Evolutionary conservation across 306 rosid species (phyloP).

Genomic region (Mimosa bimucronata): DNA sequence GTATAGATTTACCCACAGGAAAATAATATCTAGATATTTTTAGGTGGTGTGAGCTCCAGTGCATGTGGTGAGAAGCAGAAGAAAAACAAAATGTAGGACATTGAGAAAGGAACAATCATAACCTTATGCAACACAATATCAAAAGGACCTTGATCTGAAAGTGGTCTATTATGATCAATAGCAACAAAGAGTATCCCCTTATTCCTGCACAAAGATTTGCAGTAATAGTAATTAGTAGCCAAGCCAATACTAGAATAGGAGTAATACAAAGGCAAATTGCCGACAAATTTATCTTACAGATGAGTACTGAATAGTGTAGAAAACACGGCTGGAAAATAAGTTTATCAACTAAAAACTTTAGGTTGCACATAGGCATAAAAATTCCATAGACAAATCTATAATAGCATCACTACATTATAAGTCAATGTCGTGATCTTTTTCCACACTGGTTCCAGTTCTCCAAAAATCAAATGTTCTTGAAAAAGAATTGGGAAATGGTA

Average conservation of each 20-base stretch:
- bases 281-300: neutral
- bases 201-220: conserved; percentile 56
- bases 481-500: conserved; percentile 8
- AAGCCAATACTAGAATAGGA: conserved; percentile 16
- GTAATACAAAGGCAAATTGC: neutral
- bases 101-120: conserved; percentile 12
- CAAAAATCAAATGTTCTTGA: neutral
- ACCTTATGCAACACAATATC: conserved; percentile 92
- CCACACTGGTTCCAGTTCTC: neutral
- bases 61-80: neutral
- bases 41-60: neutral
- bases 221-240: conserved; percentile 28
- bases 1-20: neutral
- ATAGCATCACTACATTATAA: neutral
- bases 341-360: neutral
- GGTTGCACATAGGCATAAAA: neutral
- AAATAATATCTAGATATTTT: conserved; percentile 7
- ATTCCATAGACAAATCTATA: conserved; percentile 1
- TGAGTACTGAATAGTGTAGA: neutral
- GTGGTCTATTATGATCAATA: conserved; percentile 72
- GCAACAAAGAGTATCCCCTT: conserved; percentile 86
- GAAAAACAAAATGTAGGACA: conserved; percentile 3
- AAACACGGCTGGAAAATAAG: neutral
- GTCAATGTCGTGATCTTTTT: conserved; percentile 12
- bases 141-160: conserved; percentile 90